phyloP scores from a whole-genome alignment of 352 stramenopile species.

The Pythium volutum region DNA sequence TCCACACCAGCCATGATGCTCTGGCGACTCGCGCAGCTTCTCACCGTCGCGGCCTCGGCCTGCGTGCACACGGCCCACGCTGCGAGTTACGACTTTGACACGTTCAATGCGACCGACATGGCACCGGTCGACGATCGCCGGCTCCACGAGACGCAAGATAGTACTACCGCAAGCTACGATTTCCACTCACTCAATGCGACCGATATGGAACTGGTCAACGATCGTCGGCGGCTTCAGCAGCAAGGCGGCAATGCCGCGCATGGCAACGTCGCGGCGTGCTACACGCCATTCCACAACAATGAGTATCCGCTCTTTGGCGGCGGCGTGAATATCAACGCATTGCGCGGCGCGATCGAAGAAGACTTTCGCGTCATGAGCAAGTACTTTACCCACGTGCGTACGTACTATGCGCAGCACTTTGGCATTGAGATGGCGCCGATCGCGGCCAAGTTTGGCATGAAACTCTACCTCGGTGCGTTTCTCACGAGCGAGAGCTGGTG shows the following conservation, averaged over 20 bases:
- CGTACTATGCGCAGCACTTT: conserved; percentile 58
- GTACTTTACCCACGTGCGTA: conserved; percentile 52
- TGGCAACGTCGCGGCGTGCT: conserved; percentile 42
- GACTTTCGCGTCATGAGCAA: conserved; percentile 44
- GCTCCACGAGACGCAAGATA: neutral
- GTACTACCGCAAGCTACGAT: neutral
- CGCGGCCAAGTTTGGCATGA: conserved; percentile 42
- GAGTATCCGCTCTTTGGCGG: conserved; percentile 43
- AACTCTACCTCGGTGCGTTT: conserved; percentile 54
- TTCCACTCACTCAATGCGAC: neutral
- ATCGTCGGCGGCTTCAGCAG: neutral
- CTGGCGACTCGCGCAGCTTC: conserved; percentile 10
- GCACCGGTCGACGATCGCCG: neutral
- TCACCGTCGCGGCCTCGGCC: neutral
- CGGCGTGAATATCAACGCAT: neutral
- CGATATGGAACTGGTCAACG: neutral
- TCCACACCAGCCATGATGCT: neutral
- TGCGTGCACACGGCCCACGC: neutral
- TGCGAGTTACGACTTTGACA: neutral
- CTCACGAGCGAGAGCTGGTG: conserved; percentile 47
- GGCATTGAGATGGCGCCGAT: conserved; percentile 43
- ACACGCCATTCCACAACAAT: conserved; percentile 51
- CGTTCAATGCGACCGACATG: neutral
- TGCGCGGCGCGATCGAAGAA: conserved; percentile 26
- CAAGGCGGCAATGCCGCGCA: neutral